Conservation (phyloP, 2,329 filamentous ascomycete genomes). For the Proliferodiscus dingleyae region DNA sequence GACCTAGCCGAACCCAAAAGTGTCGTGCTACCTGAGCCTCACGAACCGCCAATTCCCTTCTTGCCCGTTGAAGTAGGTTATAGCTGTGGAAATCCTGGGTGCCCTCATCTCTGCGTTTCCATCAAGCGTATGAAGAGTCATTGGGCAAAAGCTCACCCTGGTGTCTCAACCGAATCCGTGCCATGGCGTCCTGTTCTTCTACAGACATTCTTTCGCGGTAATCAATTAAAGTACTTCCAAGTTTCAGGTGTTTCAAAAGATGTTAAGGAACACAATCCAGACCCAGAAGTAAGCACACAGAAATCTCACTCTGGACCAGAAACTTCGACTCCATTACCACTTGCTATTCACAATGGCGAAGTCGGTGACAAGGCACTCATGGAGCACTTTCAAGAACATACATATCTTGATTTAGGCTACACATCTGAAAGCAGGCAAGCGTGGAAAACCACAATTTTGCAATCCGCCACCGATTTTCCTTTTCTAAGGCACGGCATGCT, state of each 20-base stretch:
- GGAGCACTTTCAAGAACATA: slow-evolving; percentile 11
- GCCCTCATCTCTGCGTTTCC: slow-evolving; percentile 25
- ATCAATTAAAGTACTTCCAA: slow-evolving; percentile 28
- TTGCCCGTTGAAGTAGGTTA: slow-evolving; percentile 22
- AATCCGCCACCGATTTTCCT: slow-evolving; percentile 14
- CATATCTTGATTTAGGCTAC: not conserved
- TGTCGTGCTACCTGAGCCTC: slow-evolving; percentile 11
- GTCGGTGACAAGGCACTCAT: slow-evolving; percentile 17
- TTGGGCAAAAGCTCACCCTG: slow-evolving; percentile 21
- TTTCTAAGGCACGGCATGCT: slow-evolving; percentile 37
- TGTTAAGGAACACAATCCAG: slow-evolving; percentile 6
- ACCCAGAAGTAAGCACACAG: slow-evolving; percentile 27
- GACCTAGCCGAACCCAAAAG: slow-evolving; percentile 16
- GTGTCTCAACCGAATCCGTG: not conserved
- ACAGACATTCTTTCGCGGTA: slow-evolving; percentile 31
- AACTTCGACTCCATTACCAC: not conserved
- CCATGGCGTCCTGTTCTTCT: slow-evolving; percentile 24
- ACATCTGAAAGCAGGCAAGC: not conserved
- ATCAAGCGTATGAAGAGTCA: slow-evolving; percentile 30
- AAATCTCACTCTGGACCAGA: not conserved
- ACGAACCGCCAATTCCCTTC: slow-evolving; percentile 24
- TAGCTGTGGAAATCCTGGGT: slow-evolving; percentile 17
- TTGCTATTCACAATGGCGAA: no score
- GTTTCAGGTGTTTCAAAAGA: slow-evolving; percentile 16
- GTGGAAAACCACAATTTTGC: not conserved